Base-by-base conservation (phyloP, 164 flowering plant species). In the Taxillus chinensis region DNA sequence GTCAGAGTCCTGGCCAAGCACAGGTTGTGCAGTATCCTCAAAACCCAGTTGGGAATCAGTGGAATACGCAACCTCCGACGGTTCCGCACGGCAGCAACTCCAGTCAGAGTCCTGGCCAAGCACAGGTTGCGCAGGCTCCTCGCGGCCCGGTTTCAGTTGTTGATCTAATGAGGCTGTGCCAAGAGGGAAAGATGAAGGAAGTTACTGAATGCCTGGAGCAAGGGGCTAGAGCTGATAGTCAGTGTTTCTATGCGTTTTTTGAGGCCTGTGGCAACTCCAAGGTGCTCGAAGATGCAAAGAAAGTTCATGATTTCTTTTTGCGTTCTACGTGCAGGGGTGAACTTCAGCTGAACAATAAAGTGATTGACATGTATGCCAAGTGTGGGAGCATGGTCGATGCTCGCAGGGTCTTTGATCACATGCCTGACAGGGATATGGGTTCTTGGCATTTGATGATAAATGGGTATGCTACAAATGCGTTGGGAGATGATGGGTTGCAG, bases 381-480 rank as follows among this genome's bases (percentile, higher is more conserved):
- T 57, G 60, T 12, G 60, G 60, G 42, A 57, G 60, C 11, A 57
- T 57, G 60, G 42, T 57, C 12, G 60, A 57, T 41, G 60, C 60
- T 3, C 60, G 42, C n/a, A 39, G 60, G 60, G 60, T 57, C 42
- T 57, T 57, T 41, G 60, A 57, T 38, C 60, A 57, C 16, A 57
- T 57, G 60, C 60, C 42, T 8, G 60, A 57, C 12, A 39, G 60
- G 39, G 12, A 48, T 48, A 48, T 48, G 13, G 51, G 12, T 48
- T 48, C 51, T 48, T 48, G 51, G 51, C 51, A 48, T 48, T 48
- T 48, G 51, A 48, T 48, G 60, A 57, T 57, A 11, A 9, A 57
- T 41, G 60, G 60, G 42, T 57, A 57, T 41, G 60, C 60, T 5
- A 5, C 4, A 12, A 57, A 57, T 41, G 41, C 42, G n/a, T 0